phyloP scores from a whole-genome alignment of 495 filamentous ascomycete genomes.

The Schizothecium vesticola region DNA sequence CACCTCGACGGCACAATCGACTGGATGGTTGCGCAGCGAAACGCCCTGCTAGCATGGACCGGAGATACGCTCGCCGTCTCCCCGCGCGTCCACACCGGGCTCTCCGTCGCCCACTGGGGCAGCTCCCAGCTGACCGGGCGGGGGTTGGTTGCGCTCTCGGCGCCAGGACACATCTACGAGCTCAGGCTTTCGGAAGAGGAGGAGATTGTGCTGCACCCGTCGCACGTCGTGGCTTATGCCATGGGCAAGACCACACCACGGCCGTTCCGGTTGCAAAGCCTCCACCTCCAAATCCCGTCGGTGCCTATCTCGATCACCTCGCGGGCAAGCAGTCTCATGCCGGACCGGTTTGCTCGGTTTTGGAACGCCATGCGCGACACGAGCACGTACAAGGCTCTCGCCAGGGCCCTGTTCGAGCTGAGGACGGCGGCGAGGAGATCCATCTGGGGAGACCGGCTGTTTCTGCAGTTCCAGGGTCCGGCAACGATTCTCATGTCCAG shows the following conservation, averaged over 20 bases:
- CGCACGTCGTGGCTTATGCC: conserved; percentile 85
- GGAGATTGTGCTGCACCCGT: conserved; percentile 79
- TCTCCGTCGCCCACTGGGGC: conserved; percentile 87
- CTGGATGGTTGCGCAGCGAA: conserved; percentile 85
- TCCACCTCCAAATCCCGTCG: conserved; percentile 75
- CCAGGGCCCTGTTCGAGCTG: conserved; percentile 54
- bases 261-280: conserved; percentile 78
- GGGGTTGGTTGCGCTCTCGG: conserved; percentile 76
- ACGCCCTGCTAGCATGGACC: conserved; percentile 91
- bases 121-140: conserved; percentile 80
- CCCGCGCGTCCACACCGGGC: conserved; percentile 65
- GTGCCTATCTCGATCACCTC: conserved; percentile 48
- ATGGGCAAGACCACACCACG: conserved; percentile 65
- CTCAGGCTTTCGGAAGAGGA: conserved; percentile 71
- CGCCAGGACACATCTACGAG: conserved; percentile 82
- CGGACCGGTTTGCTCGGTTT: conserved; percentile 57
- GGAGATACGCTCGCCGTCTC: conserved; percentile 73
- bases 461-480: conserved; percentile 83
- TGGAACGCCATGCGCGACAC: conserved; percentile 63
- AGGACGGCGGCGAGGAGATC: conserved; percentile 70
- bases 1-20: conserved; percentile 91
- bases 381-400: conserved; percentile 61
- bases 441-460: conserved; percentile 92
- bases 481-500: conserved; percentile 80
- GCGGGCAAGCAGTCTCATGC: conserved; percentile 27